Evolutionary conservation across 768 basidiomycete genomes (phyloP), one percentile per base, ranked within the genome.

Genomic region (Suillus subluteus): DNA sequence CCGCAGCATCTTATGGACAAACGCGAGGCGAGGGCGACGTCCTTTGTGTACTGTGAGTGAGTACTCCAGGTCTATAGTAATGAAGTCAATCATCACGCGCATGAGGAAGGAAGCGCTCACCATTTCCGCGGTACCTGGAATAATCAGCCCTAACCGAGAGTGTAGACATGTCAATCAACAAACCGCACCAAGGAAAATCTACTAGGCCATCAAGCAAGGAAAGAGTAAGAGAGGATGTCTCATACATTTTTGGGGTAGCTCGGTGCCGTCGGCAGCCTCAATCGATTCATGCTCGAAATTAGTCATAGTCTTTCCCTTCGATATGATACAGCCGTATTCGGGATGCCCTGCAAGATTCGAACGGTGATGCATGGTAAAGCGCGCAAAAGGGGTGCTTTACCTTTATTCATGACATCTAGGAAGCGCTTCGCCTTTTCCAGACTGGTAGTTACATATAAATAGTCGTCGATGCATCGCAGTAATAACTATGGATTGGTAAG

Each of bases 131-230:
- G 72, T 89, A 92, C 68, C 95, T 86, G 2, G 84, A 79, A 73
- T 94, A 94, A 74, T 98, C 96, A 1, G 85, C 87, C 9, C 89
- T 84, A 26, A 99, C 82, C 6, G 94, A 92, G 38, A 99, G 82
- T 69, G 89, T 85, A 30, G 75, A 78, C 82, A 88, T 92, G 72
- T 95, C 79, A 70, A 99, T 91, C 65, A 89, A 73, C 68, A 90
- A 85, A 2, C 96, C 98, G 79, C 98, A 99, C 92, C 96, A 99
- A 2, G 95, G 91, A 74, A 99, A 99, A 50, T 81, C 95, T 96
- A 68, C 8, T 4, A 23, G 2, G 6, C 23, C 37, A n/a, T 38
- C 56, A 58, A 58, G n/a, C n/a, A 58, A 38, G 6, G n/a, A 9
- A 13, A 23, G 6, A 23, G 13, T 2, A 46, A 2, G 21, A 30